These are phyloP conservation scores for Saccharomyces kudriavzevii DNA, from an alignment of 805 yeast species.

Conservation along the genomic window DNA sequence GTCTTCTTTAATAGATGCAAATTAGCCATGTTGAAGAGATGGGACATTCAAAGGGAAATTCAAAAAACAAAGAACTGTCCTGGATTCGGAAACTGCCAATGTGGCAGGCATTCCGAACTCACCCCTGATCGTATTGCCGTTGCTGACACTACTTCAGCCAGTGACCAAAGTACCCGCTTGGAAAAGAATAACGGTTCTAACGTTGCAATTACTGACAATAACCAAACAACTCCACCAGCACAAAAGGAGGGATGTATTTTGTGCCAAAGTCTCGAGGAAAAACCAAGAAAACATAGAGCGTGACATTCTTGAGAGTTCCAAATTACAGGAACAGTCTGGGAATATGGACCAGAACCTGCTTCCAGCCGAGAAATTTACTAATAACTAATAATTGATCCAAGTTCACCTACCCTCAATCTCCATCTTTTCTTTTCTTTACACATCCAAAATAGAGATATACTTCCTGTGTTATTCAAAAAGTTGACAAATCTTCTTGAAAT, in stretches of 20 bases:
- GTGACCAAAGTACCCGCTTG: not conserved
- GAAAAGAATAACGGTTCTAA: not conserved
- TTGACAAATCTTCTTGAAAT: not conserved
- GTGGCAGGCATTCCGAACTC: constrained; percentile 19
- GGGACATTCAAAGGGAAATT: constrained; percentile 27
- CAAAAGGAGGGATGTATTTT: constrained; percentile 7
- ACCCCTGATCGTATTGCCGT: not conserved
- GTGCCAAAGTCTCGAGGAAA: constrained; percentile 9
- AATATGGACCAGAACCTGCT: constrained; percentile 26
- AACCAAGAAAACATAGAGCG: constrained; percentile 20
- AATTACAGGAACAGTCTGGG: constrained; percentile 24
- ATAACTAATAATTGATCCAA: not conserved
- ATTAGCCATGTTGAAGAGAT: constrained; percentile 24
- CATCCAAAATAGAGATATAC: not conserved
- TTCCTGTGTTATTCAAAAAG: not conserved
- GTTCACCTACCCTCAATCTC: not conserved
- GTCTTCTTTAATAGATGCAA: constrained; percentile 53
- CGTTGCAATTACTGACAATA: constrained; percentile 2
- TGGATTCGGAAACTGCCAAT: constrained; percentile 22
- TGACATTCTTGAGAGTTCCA: constrained; percentile 19
- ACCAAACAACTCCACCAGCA: not conserved
- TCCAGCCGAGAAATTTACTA: constrained; percentile 22
- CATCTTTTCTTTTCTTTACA: not conserved
- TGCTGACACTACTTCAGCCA: not conserved
- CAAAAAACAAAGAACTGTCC: constrained; percentile 23